Evolutionary conservation across 108 stramenopile genomes (phyloP).

Genomic region (Pseudonitzschia delicatissima): DNA sequence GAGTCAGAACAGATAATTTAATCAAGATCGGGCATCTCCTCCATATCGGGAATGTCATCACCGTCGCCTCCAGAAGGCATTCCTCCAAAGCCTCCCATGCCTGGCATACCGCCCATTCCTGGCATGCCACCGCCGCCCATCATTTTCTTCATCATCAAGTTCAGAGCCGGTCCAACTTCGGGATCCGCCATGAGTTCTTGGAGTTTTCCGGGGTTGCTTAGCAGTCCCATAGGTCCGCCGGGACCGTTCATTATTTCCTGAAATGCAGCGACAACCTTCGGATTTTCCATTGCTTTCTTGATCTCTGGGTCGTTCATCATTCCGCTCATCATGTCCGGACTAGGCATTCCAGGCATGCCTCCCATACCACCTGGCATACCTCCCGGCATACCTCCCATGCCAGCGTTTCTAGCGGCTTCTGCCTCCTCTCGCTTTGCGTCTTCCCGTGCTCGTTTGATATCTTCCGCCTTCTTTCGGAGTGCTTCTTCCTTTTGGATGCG

Average conservation of each 20-base stretch:
- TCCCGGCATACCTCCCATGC: slow-evolving; percentile 45
- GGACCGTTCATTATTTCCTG: slow-evolving; percentile 69
- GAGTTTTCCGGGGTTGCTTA: slow-evolving; percentile 79
- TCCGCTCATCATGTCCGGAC: slow-evolving; percentile 70
- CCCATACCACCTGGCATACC: slow-evolving; percentile 35
- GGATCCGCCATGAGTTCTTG: slow-evolving; percentile 89
- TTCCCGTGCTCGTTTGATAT: slow-evolving; percentile 69
- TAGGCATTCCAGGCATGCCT: slow-evolving; percentile 46
- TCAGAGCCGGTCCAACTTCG: slow-evolving; percentile 83
- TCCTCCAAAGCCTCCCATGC: slow-evolving; percentile 22
- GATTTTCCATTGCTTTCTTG: slow-evolving; percentile 79
- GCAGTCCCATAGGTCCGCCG: slow-evolving; percentile 70
- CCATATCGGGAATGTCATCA: slow-evolving; percentile 71
- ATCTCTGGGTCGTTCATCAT: slow-evolving; percentile 80
- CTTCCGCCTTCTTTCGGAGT: slow-evolving; percentile 72
- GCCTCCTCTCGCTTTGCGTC: slow-evolving; percentile 44
- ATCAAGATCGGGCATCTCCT: slow-evolving; percentile 69
- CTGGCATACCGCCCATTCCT: slow-evolving; percentile 38
- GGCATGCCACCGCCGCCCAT: slow-evolving; percentile 43
- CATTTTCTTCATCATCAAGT: slow-evolving; percentile 83
- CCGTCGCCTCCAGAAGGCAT: slow-evolving; percentile 38
- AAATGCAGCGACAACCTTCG: slow-evolving; percentile 81
- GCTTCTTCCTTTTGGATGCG: slow-evolving; percentile 68
- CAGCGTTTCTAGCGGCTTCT: slow-evolving; percentile 25
- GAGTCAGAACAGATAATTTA: slow-evolving; percentile 14